phyloP scores from a whole-genome alignment of 371 early-diverging fungal species.

The Mortierella sp. region DNA sequence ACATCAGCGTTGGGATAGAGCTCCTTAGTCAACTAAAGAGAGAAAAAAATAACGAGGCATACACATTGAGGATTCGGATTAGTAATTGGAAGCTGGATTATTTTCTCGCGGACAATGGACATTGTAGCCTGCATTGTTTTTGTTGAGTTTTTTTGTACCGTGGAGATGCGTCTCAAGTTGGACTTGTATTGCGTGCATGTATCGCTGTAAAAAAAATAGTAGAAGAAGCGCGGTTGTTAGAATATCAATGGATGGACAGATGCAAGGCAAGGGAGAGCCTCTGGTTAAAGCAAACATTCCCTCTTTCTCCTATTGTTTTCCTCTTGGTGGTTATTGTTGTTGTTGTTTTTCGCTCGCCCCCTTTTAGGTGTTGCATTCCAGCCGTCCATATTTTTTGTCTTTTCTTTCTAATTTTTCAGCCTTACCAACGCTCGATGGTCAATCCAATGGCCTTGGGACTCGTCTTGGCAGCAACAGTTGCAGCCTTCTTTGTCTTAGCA shows the following conservation, averaged over 20 bases:
- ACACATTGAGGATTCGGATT: not conserved
- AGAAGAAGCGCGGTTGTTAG: not conserved
- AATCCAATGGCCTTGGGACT: slow-evolving; percentile 26
- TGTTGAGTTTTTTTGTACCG: slow-evolving; percentile 31
- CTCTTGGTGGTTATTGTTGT: not conserved
- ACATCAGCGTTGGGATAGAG: slow-evolving; percentile 31
- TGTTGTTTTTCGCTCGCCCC: not conserved
- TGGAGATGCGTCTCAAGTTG: slow-evolving; percentile 36
- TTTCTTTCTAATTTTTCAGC: not conserved
- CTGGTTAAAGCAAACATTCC: not conserved
- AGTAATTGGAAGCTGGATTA: not conserved
- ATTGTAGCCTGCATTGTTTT: no score
- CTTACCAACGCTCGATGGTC: slow-evolving; percentile 52
- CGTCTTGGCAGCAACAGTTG: slow-evolving; percentile 9
- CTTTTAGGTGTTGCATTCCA: not conserved
- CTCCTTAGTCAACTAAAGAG: slow-evolving; percentile 23
- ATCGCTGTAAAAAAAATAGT: slow-evolving; percentile 17
- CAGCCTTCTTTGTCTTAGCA: not conserved
- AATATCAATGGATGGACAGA: not conserved
- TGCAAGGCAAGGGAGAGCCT: not conserved
- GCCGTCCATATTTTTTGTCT: not conserved
- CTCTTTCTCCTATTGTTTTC: not conserved
- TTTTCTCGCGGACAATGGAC: not conserved
- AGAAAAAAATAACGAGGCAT: not conserved
- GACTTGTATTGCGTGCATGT: slow-evolving; percentile 49